A percentile compares a stretch with the other conserved stretches of the same genome.
Evolutionary conservation across 306 rosid species (phyloP).

Genomic region (peach (Prunus persica)): Prunus_persica_NCBIv2 NC_034016.1:17469001-17469500

Average conservation of each 20-base stretch:
- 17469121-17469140: no score
- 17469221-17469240: neutral
- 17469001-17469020: constrained; percentile 65
- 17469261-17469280: neutral
- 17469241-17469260: neutral
- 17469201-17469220: no score
- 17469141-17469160: no score
- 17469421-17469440: neutral
- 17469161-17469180: no score
- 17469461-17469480: neutral
- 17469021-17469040: constrained; percentile 70
- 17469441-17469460: neutral
- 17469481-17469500: neutral
- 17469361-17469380: neutral
- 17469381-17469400: neutral
- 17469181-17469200: neutral
- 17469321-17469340: neutral
- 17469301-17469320: no score
- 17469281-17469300: no score
- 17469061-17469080: constrained; percentile 46
- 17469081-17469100: neutral
- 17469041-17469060: constrained; percentile 66
- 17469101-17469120: no score
- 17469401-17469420: neutral
- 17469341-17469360: neutral